phyloP scores from a whole-genome alignment of 2,329 filamentous ascomycete species.

The Fonsecaea erecta region DNA sequence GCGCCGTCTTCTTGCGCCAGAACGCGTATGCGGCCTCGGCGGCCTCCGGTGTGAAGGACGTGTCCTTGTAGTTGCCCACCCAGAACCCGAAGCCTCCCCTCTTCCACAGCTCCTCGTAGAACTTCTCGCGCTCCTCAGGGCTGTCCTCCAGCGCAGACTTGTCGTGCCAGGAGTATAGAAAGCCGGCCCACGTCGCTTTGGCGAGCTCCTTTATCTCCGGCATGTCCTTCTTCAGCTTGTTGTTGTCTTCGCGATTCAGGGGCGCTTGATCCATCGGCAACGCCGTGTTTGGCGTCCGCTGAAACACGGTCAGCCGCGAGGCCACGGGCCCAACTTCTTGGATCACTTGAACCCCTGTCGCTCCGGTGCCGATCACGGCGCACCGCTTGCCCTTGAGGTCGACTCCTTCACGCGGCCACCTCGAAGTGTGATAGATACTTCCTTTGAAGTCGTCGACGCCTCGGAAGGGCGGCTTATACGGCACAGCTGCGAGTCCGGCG shows the following conservation, averaged over 20 bases:
- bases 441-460: slow-evolving; percentile 65
- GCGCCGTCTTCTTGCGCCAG: slow-evolving; percentile 59
- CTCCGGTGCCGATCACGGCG: slow-evolving; percentile 67
- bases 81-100: slow-evolving; percentile 64
- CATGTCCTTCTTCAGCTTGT: not conserved
- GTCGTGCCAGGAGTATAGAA: slow-evolving; percentile 62
- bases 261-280: slow-evolving; percentile 66
- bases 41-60: slow-evolving; percentile 51
- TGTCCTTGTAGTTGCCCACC: slow-evolving; percentile 59
- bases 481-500: slow-evolving; percentile 60
- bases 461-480: slow-evolving; percentile 58
- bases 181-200: slow-evolving; percentile 44
- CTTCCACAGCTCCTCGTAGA: slow-evolving; percentile 57
- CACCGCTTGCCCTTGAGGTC: slow-evolving; percentile 63
- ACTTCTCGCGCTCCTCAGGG: slow-evolving; percentile 45
- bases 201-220: slow-evolving; percentile 12
- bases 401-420: slow-evolving; percentile 61
- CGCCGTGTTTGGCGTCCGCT: slow-evolving; percentile 68
- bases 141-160: slow-evolving; percentile 56
- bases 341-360: slow-evolving; percentile 66
- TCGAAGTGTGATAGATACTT: slow-evolving; percentile 63
- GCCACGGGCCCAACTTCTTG: slow-evolving; percentile 63
- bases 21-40: slow-evolving; percentile 61
- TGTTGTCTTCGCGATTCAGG: slow-evolving; percentile 39
- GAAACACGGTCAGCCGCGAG: slow-evolving; percentile 57